Evolutionary conservation across 176 grass and related monocot species (phyloP).

Genomic region (Areca catechu): DNA sequence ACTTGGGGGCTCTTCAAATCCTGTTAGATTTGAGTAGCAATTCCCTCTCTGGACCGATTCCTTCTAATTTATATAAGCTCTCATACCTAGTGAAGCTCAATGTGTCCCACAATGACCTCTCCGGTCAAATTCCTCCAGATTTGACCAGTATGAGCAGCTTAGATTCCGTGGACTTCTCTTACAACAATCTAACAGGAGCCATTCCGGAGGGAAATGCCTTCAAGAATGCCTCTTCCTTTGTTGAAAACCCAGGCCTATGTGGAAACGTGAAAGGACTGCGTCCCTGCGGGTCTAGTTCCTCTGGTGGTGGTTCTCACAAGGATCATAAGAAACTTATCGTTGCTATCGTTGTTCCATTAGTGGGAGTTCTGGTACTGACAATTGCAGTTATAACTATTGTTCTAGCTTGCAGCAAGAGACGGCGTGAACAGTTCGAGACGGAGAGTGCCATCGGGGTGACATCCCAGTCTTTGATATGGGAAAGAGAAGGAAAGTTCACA

Average conservation of each 20-base stretch:
- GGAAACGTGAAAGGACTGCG: conserved; percentile 37
- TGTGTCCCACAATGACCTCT: conserved; percentile 66
- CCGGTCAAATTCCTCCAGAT: conserved; percentile 38
- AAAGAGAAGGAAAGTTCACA: conserved; percentile 47
- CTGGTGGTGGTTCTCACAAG: conserved; percentile 12
- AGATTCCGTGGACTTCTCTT: conserved; percentile 77
- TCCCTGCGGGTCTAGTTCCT: conserved; percentile 18
- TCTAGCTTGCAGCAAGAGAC: conserved; percentile 17
- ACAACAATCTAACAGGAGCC: conserved; percentile 54
- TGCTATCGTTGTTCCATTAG: conserved; percentile 25
- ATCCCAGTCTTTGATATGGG: conserved; percentile 63
- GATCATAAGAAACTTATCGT: conserved; percentile 31
- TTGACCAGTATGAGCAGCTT: conserved; percentile 64
- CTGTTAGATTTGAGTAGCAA: conserved; percentile 93
- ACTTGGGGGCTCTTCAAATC: conserved; percentile 45
- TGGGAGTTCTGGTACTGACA: conserved; percentile 17
- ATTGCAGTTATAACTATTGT: conserved; percentile 1
- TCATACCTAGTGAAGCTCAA: conserved; percentile 47
- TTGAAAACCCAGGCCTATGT: conserved; percentile 57
- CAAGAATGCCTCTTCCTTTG: conserved; percentile 35
- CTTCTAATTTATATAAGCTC: conserved; percentile 51
- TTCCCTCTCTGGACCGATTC: conserved; percentile 45
- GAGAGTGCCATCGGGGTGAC: conserved; percentile 29
- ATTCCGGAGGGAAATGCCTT: conserved; percentile 58
- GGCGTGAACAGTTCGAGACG: conserved; percentile 18